Evolutionary conservation across 768 basidiomycete species (phyloP).

Genomic region (Boletellus ananiceps): DNA sequence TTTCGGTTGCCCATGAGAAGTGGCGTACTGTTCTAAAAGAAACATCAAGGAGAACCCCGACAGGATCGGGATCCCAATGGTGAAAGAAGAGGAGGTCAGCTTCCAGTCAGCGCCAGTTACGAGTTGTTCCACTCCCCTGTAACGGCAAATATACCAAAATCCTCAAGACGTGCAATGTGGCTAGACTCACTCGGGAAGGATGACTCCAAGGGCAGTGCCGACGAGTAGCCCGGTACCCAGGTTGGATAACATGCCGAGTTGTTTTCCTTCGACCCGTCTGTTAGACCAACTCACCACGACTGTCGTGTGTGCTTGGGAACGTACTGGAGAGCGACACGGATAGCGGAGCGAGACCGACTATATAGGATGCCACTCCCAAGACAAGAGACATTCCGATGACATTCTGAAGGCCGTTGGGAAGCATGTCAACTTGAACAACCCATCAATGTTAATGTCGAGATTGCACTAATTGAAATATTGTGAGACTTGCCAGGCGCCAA

Average conservation of each 20-base stretch:
- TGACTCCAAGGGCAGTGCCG: constrained; percentile 85
- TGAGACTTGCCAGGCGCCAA: neutral
- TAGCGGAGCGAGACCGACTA: constrained; percentile 70
- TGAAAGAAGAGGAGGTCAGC: constrained; percentile 41
- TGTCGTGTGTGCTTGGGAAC: constrained; percentile 8
- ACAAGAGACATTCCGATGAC: constrained; percentile 48
- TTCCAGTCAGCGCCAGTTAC: constrained; percentile 33
- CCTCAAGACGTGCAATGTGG: neutral
- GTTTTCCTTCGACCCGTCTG: constrained; percentile 41
- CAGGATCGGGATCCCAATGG: constrained; percentile 61
- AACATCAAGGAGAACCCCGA: constrained; percentile 57
- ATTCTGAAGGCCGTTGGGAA: constrained; percentile 19
- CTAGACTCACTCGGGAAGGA: constrained; percentile 83
- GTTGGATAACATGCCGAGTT: constrained; percentile 44
- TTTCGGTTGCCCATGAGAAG: constrained; percentile 43
- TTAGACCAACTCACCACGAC: neutral
- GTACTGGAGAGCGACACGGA: constrained; percentile 67
- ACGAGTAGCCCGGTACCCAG: constrained; percentile 82
- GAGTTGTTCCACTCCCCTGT: constrained; percentile 70
- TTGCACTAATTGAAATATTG: neutral
- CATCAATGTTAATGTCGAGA: neutral
- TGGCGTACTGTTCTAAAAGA: constrained; percentile 58
- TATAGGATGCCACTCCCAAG: constrained; percentile 61
- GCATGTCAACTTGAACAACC: constrained; percentile 13
- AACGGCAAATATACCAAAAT: neutral